phyloP scores from a whole-genome alignment of 2,329 filamentous ascomycete genomes.

The Colletotrichum theobromicola region DNA sequence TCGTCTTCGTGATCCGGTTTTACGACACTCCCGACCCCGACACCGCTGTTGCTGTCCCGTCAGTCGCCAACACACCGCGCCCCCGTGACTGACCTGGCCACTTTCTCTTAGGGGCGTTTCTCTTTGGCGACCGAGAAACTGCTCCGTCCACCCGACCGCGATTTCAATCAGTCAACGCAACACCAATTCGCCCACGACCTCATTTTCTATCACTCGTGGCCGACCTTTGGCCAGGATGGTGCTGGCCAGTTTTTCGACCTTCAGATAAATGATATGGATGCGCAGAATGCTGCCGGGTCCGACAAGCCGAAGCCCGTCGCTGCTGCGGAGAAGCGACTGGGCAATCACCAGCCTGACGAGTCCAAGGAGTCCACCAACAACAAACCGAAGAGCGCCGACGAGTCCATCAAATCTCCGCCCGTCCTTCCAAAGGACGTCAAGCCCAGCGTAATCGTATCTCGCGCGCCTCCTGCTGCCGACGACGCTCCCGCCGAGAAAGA shows the following conservation, averaged over 20 bases:
- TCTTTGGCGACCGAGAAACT: slow-evolving; percentile 5
- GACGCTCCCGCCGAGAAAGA: slow-evolving; percentile 60
- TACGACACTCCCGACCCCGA: background rate
- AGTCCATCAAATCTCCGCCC: slow-evolving; percentile 15
- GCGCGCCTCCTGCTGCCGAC: slow-evolving; percentile 37
- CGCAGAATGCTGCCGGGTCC: slow-evolving; percentile 70
- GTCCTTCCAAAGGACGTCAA: slow-evolving; percentile 15
- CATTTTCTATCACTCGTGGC: slow-evolving; percentile 31
- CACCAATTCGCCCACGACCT: slow-evolving; percentile 10
- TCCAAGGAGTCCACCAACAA: slow-evolving; percentile 21
- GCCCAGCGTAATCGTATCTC: slow-evolving; percentile 29
- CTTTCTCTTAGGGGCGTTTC: slow-evolving; percentile 17
- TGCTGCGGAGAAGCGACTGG: slow-evolving; percentile 52
- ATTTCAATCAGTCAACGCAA: background rate
- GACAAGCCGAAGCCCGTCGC: slow-evolving; percentile 64
- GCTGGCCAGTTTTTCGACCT: slow-evolving; percentile 54
- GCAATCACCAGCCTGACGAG: slow-evolving; percentile 28
- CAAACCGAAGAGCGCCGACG: slow-evolving; percentile 6
- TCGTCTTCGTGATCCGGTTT: slow-evolving; percentile 10
- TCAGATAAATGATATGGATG: slow-evolving; percentile 71
- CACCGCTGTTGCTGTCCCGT: background rate
- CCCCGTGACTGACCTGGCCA: slow-evolving; percentile 18
- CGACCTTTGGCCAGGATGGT: slow-evolving; percentile 61
- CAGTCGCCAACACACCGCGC: background rate
- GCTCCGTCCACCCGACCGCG: background rate